Conservation (phyloP, 2,329 filamentous ascomycete species). For the Escovopsis sp. region DNA sequence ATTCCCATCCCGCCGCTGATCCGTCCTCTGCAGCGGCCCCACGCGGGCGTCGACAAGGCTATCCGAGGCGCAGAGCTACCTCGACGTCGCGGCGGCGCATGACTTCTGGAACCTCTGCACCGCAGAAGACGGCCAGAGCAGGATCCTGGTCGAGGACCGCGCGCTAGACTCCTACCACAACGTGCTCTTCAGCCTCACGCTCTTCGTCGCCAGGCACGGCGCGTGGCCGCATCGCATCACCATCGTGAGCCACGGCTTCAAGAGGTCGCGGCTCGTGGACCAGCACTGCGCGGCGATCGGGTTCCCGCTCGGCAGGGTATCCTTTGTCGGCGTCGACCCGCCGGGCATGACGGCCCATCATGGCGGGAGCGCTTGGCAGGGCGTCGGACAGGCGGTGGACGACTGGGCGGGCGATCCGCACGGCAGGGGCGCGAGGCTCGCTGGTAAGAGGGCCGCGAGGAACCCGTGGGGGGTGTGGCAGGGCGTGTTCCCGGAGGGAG, state of each 20-base stretch:
- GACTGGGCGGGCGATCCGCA: conserved; percentile 40
- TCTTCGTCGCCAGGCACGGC: conserved; percentile 27
- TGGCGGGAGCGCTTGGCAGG: conserved; percentile 27
- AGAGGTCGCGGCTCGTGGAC: conserved; percentile 45
- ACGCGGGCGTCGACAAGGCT: conserved; percentile 42
- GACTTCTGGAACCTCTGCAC: conserved; percentile 28
- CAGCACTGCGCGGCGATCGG: conserved; percentile 50
- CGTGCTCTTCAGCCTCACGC: conserved; percentile 55
- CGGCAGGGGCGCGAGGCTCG: conserved; percentile 29
- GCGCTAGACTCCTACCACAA: conserved; percentile 83
- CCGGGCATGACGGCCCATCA: conserved; percentile 24
- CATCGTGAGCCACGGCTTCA: conserved; percentile 57
- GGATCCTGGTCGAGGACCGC: conserved; percentile 47
- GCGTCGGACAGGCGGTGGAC: conserved; percentile 26
- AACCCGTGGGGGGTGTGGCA: conserved; percentile 36
- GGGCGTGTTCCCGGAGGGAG: conserved; percentile 25
- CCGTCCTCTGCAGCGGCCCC: conserved; percentile 35
- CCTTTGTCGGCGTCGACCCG: conserved; percentile 52
- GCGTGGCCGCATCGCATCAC: conserved; percentile 44
- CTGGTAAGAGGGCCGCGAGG: conserved; percentile 31
- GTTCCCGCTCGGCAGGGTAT: conserved; percentile 29
- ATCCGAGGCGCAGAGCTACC: conserved; percentile 51
- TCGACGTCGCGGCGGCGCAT: conserved; percentile 34
- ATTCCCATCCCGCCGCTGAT: too few relatives aligned
- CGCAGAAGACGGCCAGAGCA: background rate